These are phyloP conservation scores for Fusarium torreyae DNA, from an alignment of 2,329 filamentous ascomycete species.

Conservation along the genomic window DNA sequence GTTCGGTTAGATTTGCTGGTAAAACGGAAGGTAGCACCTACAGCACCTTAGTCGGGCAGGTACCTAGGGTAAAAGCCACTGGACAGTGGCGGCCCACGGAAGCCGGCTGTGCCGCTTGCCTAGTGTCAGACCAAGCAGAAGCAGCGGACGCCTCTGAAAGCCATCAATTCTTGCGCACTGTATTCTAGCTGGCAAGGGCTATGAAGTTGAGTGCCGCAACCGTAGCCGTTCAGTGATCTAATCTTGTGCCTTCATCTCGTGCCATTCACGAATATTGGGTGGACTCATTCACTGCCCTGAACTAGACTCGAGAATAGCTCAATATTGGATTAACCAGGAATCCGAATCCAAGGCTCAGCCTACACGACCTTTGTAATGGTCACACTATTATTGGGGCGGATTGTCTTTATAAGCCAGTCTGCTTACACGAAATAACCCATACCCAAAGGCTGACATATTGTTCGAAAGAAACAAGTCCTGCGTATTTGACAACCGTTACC, in stretches of 20 bases:
- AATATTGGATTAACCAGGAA: too few species aligned
- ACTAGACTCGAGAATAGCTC: too few species aligned
- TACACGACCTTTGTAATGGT: too few species aligned
- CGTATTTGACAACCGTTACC: neutral
- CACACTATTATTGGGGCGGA: too few species aligned
- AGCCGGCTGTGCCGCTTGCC: constrained; percentile 38
- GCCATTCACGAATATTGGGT: too few species aligned
- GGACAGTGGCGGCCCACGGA: constrained; percentile 28
- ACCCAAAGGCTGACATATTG: neutral
- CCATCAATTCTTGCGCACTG: constrained; percentile 19
- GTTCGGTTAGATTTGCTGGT: constrained; percentile 11
- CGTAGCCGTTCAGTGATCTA: too few species aligned
- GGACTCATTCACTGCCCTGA: too few species aligned
- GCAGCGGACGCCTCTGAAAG: constrained; percentile 7
- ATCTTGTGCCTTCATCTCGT: too few species aligned
- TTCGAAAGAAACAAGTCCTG: neutral
- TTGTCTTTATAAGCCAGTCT: neutral
- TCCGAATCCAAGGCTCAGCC: too few species aligned
- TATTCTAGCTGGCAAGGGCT: constrained; percentile 9
- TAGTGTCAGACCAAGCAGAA: constrained; percentile 13
- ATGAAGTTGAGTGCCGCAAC: too few species aligned
- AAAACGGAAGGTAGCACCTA: constrained; percentile 25
- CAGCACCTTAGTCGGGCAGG: constrained; percentile 25
- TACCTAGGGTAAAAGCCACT: constrained; percentile 35
- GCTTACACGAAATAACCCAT: neutral